Conservation (phyloP, 495 filamentous ascomycete genomes). For the Filosporella fistucella region DNA sequence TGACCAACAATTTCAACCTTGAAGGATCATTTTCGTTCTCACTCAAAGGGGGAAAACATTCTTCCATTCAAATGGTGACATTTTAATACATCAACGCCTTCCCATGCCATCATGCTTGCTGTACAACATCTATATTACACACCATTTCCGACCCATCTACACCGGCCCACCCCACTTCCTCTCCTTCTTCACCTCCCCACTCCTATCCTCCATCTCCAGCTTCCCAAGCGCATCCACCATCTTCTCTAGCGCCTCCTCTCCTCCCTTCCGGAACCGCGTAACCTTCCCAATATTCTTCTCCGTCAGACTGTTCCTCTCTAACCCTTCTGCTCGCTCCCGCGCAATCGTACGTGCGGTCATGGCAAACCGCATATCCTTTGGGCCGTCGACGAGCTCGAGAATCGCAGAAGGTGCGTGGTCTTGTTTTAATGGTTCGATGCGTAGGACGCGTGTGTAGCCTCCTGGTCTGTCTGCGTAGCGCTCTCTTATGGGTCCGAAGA, state of each 20-base stretch:
- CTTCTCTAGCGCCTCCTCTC: slow-evolving; percentile 59
- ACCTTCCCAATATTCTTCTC: slow-evolving; percentile 77
- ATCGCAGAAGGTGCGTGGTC: slow-evolving; percentile 87
- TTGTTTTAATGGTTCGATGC: slow-evolving; percentile 65
- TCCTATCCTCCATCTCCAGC: slow-evolving; percentile 28
- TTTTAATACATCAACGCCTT: no score
- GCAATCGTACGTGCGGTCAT: slow-evolving; percentile 81
- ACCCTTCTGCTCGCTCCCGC: slow-evolving; percentile 46
- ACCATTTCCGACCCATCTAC: neutral
- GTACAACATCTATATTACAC: neutral
- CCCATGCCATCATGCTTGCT: slow-evolving; percentile 13
- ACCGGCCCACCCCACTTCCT: slow-evolving; percentile 22
- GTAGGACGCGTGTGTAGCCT: slow-evolving; percentile 91
- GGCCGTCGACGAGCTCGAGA: slow-evolving; percentile 94
- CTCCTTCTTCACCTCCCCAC: slow-evolving; percentile 18
- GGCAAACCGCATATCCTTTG: slow-evolving; percentile 90
- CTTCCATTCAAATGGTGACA: no score
- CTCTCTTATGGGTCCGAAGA: slow-evolving; percentile 76
- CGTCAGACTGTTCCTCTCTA: slow-evolving; percentile 61
- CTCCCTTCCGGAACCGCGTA: slow-evolving; percentile 67
- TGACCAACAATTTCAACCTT: no score
- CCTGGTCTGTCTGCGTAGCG: slow-evolving; percentile 80
- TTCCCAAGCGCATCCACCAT: slow-evolving; percentile 61
- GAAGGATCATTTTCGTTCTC: no score
- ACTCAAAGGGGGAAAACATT: no score